These are phyloP conservation scores for Pisolithus microcarpus DNA, from an alignment of 768 basidiomycete species.

Conservation along the genomic window DNA sequence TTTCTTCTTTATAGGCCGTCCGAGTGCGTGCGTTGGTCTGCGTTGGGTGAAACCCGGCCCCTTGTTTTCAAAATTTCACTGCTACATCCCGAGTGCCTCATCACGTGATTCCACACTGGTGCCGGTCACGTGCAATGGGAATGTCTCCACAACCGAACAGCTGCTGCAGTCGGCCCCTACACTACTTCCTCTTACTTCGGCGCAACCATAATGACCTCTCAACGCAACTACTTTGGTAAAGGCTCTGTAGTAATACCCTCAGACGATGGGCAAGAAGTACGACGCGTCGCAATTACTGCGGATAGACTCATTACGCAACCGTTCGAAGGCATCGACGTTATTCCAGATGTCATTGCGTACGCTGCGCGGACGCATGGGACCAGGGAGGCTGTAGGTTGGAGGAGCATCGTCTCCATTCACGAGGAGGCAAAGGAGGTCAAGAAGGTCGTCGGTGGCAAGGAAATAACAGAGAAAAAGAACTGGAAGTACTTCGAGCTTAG, in stretches of 20 bases:
- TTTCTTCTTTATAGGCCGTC: too few species aligned
- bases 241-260: conserved; percentile 59
- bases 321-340: conserved; percentile 69
- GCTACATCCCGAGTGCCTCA: too few species aligned
- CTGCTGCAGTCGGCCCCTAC: neutral
- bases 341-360: conserved; percentile 72
- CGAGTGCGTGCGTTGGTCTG: too few species aligned
- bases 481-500: conserved; percentile 95
- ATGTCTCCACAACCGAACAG: neutral
- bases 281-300: conserved; percentile 48
- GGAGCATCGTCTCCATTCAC: conserved; percentile 62
- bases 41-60: too few species aligned
- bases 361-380: conserved; percentile 67
- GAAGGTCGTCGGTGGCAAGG: conserved; percentile 77
- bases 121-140: neutral
- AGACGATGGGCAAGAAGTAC: conserved; percentile 48
- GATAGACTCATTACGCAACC: conserved; percentile 59
- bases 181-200: neutral
- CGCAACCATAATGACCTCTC: conserved; percentile 4
- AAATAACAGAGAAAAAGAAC: conserved; percentile 80
- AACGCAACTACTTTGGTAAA: conserved; percentile 38
- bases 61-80: too few species aligned
- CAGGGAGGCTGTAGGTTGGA: conserved; percentile 72
- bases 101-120: neutral
- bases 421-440: conserved; percentile 88